Base-by-base conservation (phyloP, 129 eudicot species). In the Cynara cardunculus region DNA sequence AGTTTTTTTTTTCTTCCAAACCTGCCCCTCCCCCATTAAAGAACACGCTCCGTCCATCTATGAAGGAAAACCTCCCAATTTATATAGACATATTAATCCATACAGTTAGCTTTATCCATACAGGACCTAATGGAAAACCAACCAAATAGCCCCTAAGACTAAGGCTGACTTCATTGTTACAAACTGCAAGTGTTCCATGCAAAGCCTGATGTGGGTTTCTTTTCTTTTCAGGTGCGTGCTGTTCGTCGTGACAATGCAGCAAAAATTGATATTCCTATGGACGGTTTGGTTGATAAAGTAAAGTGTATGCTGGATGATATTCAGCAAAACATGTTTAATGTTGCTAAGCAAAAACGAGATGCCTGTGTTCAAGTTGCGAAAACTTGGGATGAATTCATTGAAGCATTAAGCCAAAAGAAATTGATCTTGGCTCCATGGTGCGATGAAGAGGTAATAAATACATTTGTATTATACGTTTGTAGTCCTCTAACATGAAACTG, bases 391-490 rank as follows among this genome's bases (percentile, higher is more conserved):
- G 96, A 94, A 27, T 91, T 91, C 64, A 59, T 80, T 11, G 86
- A 80, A 76, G 93, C 93, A 18, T 76, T 89, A 75, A 80, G 87
- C 75, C 89, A 91, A 37, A 91, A 89, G 90, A 91, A 91, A 78
- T 37, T 91, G 89, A 87, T 91, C 59, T 86, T 91, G 75, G 94
- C 97, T 69, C 98, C 98, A 61, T 91, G 98, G 98, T 94, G 97
- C 78, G 98, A 94, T 89, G 94, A 67, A 89, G 97, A 81, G 80
- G 84, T 81, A 37, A 37, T 37, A 34, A 80, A 80, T 53, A 71
- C 19, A 12, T 69, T 69, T 25, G 27, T 68, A 27, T 1, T 1
- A 28, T 76, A n/a, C 79, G 30, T 68, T 56, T 18, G 6, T 56
- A 56, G 65, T 28, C 69, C 69, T 62, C 12, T 24, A 64, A 64